Base-by-base conservation (phyloP, 169 alveolate genomes). In the Eimeria nieschulzi region DNA sequence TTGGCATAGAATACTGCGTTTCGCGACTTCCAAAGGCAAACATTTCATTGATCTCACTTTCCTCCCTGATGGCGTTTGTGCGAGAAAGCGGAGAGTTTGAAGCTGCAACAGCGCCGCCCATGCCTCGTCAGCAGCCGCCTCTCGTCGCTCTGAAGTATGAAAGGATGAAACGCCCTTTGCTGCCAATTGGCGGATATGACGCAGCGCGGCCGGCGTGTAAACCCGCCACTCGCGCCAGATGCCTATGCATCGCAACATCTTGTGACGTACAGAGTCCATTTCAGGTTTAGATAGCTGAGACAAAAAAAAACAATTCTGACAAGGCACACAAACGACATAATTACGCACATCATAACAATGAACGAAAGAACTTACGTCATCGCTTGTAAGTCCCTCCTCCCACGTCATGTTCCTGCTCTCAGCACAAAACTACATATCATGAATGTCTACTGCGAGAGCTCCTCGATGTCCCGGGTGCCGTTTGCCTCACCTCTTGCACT, bases 211-310 rank as follows among this genome's bases (percentile, higher is more conserved):
- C 68, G 68, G 68, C 23, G 68, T 15, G 68, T 59, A 59, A 15
- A 59, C 68, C 23, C 68, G n/a, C 68, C 68, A 59, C 15, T 59
- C 68, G 23, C 68, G 68, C 68, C 68, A 59, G n/a, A 59, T 59
- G n/a, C 23, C 15, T 12, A 59, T 12, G n/a, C 68, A 59, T 59
- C 68, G 68, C 68, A 59, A 19, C 68, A 59, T 59, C 68, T 59
- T 59, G 23, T 12, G 68, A 19, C 68, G 68, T 1, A 59, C n/a
- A 59, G 68, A 59, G n/a, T 15, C 23, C 68, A 59, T 59, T 19
- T 59, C 68, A 15, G 68, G 68, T 5, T 19, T 19, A 1, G 68
- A 59, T 5, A 19, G 23, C n/a, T 59, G 68, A 19, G n/a, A 15
- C 68, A 15, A 0, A 59, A 15, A 15, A 33, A 33, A 33, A 33